These are phyloP conservation scores for Entamoeba dispar DNA, from an alignment of 208 protist species.

Conservation along the genomic window DNA sequence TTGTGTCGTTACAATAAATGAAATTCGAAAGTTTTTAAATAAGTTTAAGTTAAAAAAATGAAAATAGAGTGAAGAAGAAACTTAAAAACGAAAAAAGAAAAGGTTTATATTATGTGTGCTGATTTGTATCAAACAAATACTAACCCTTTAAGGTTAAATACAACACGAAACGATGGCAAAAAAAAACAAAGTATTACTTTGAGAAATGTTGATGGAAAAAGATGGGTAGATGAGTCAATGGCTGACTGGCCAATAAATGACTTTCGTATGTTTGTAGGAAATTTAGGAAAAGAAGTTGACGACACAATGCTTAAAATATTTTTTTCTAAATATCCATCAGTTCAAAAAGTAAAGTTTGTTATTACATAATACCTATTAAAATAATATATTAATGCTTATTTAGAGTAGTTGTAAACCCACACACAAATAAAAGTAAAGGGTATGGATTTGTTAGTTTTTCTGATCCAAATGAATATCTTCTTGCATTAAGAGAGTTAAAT, in stretches of 20 bases:
- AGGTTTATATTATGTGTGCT: too few species aligned
- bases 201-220: conserved; percentile 3
- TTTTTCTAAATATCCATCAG: conserved; percentile 23
- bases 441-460: conserved; percentile 28
- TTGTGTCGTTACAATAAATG: too few species aligned
- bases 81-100: too few species aligned
- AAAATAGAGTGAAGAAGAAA: too few species aligned
- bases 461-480: conserved; percentile 17
- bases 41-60: too few species aligned
- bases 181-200: too few species aligned
- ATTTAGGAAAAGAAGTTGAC: conserved; percentile 27
- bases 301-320: conserved; percentile 16
- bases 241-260: conserved; percentile 27
- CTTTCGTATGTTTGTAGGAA: conserved; percentile 34
- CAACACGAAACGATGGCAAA: too few species aligned
- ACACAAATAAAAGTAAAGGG: conserved; percentile 11
- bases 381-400: too few species aligned
- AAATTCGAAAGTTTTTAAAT: too few species aligned
- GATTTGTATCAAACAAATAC: too few species aligned
- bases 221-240: conserved; percentile 23
- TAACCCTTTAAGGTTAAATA: too few species aligned
- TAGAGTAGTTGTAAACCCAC: background rate
- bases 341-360: conserved; percentile 18
- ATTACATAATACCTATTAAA: background rate
- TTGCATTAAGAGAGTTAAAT: conserved; percentile 23